Evolutionary conservation across 2,329 filamentous ascomycete species (phyloP), one percentile per base, ranked within the genome.

Genomic region (Pyrenochaeta sp.): DNA sequence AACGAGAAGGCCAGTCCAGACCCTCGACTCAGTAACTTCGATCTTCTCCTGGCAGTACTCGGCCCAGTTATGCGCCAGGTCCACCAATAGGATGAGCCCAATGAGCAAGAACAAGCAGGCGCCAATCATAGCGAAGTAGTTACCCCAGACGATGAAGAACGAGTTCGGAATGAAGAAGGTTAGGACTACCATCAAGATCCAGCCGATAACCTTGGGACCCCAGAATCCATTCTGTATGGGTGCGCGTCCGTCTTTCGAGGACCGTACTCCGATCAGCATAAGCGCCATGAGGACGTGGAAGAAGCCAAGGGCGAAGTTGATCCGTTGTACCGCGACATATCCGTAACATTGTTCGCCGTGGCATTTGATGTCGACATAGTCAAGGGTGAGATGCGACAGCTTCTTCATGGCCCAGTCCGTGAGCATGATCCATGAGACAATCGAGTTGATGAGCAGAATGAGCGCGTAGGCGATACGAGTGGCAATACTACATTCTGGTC

Each of bases 361-460:
- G 75, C 95, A 99, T 70, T 90, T 89, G 72, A 99, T 96, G 69
- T 92, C 92, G 81, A 99, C 93, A 73, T 97, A 98, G 78, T 98
- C 92, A 62, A 99, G 84, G 11, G 92, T 95, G 49, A 98, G 82
- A 61, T 96, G 87, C 78, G 98, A 88, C 5, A 99, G 83, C 75
- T 98, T 98, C 70, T 97, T 91, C 73, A 99, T 91, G 30, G 95
- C 95, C 95, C 95, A 99, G 47, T 92, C 91, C 18, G 95, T 99
- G 79, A 99, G 92, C 92, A 98, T 97, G 66, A 99, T 91, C 95
- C 95, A 99, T 31, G 95, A 94, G 45, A 98, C 76, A 61, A 98
- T 97, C 54, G 94, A 97, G 83, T 99, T 99, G 77, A 98, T 80
- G 63, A 99, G 87, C 49, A 99, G 90, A 59, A 99, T 89, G 71